phyloP scores from a whole-genome alignment of 345 rosid genomes.

The Diplotaxis tenuifolia region DNA sequence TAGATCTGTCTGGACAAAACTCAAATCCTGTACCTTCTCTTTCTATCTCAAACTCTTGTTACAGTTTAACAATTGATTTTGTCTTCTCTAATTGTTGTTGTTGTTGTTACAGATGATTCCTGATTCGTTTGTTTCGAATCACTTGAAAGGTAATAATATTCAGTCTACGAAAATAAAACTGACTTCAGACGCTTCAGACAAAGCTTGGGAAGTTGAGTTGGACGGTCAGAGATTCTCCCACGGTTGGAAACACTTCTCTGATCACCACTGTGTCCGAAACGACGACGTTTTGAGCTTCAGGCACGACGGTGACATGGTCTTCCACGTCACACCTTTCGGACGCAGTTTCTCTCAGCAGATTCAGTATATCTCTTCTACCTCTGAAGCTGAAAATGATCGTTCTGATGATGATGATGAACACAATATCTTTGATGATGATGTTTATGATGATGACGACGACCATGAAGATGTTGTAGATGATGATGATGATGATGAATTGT shows the following conservation, averaged over 20 bases:
- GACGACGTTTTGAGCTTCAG: slow-evolving; percentile 29
- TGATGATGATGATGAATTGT: background rate
- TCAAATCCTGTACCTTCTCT: slow-evolving; percentile 24
- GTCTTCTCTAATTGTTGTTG: background rate
- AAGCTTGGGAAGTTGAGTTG: slow-evolving; percentile 23
- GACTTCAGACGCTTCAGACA: slow-evolving; percentile 22
- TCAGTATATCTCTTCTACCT: slow-evolving; percentile 9
- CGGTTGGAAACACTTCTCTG: slow-evolving; percentile 29
- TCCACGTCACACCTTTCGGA: slow-evolving; percentile 27
- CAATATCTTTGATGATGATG: slow-evolving; percentile 12
- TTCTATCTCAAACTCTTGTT: background rate
- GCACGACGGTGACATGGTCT: slow-evolving; percentile 16
- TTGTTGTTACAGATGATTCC: slow-evolving; percentile 26
- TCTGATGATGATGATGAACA: slow-evolving; percentile 8
- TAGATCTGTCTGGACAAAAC: slow-evolving; percentile 17
- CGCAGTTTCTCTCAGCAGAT: slow-evolving; percentile 22
- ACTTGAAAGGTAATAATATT: background rate
- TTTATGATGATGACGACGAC: slow-evolving; percentile 8
- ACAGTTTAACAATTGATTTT: background rate
- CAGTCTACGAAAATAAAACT: slow-evolving; percentile 15
- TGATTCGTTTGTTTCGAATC: slow-evolving; percentile 7
- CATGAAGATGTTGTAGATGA: background rate
- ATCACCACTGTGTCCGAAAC: slow-evolving; percentile 7
- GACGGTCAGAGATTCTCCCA: slow-evolving; percentile 11
- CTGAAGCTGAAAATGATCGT: slow-evolving; percentile 1